Evolutionary conservation across 2,329 filamentous ascomycete genomes (phyloP).

Genomic region (Pseudogymnoascus sp.): DNA sequence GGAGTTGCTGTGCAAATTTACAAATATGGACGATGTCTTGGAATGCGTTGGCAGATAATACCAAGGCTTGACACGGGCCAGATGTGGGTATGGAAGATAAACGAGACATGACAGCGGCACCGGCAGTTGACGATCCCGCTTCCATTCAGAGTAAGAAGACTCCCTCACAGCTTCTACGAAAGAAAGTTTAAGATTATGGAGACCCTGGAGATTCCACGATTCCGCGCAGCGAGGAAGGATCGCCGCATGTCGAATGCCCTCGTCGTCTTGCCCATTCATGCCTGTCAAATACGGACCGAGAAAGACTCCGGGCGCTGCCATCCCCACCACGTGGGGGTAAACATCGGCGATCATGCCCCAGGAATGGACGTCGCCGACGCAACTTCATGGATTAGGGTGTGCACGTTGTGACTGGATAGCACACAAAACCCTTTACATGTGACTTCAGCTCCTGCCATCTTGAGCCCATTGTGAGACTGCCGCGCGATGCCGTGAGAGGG

Average conservation of each 20-base stretch:
- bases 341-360: constrained; percentile 1
- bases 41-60: neutral
- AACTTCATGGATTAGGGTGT: neutral
- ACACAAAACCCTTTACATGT: constrained; percentile 1
- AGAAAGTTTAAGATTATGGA: constrained; percentile 9
- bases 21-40: neutral
- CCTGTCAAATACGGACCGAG: constrained; percentile 1
- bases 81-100: neutral
- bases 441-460: neutral
- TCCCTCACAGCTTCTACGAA: neutral
- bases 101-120: neutral
- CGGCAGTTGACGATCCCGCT: neutral
- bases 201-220: neutral
- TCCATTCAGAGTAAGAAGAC: neutral
- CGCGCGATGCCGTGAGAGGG: neutral
- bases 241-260: neutral
- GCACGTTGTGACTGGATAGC: neutral
- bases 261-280: too few relatives aligned
- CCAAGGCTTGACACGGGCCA: constrained; percentile 1
- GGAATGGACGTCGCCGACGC: neutral
- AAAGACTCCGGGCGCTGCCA: neutral
- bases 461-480: neutral
- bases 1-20: neutral
- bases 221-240: neutral
- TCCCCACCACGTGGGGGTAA: neutral